Conservation (phyloP, 306 rosid species). For the Citrullus amarus region DNA sequence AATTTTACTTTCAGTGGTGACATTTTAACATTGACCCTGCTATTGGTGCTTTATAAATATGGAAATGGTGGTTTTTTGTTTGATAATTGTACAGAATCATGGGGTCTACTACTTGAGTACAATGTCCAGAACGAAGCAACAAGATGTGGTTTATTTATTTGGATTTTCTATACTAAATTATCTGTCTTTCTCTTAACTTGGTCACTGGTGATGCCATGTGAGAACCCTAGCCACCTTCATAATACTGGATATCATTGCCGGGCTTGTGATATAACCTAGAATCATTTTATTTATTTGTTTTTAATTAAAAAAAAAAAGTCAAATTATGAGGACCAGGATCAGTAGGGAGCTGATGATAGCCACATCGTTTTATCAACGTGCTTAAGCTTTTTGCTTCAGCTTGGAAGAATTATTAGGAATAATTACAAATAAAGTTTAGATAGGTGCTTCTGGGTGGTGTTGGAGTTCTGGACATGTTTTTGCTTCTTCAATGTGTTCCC, state of each 20-base stretch:
- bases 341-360: background rate
- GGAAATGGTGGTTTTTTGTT: background rate
- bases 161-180: background rate
- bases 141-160: background rate
- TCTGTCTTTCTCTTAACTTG: background rate
- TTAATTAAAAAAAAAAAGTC: background rate
- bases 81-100: background rate
- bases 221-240: background rate
- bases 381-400: background rate
- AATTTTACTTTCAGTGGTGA: background rate
- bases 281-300: background rate
- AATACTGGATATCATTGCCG: background rate
- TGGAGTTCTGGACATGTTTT: background rate
- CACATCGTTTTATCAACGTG: background rate
- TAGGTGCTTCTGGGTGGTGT: background rate
- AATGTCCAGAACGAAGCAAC: background rate
- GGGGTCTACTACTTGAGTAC: background rate
- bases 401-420: background rate
- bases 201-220: background rate
- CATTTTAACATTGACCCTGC: background rate
- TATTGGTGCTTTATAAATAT: background rate
- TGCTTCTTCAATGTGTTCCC: background rate
- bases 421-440: background rate
- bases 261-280: background rate
- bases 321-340: background rate